Evolutionary conservation across 2,329 filamentous ascomycete genomes (phyloP), one percentile per base, ranked within the genome.

Genomic region (Colletotrichum spaethianum): DNA sequence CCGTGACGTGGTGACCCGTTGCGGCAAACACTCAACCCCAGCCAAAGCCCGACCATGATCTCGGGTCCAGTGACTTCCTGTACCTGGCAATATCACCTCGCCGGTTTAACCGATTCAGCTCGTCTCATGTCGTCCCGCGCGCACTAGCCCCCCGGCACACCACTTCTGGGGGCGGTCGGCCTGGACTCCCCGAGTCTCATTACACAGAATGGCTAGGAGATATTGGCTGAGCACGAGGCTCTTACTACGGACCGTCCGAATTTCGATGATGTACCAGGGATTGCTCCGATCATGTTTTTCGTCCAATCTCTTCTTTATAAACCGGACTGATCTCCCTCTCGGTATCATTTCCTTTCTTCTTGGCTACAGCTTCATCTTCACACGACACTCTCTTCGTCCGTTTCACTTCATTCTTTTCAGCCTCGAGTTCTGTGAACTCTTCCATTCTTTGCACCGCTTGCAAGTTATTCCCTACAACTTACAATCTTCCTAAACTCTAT

Each of bases 351-450:
- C 14, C 53, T 26, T 48, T 40, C 31, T 46, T 67, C 67, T 71
- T 67, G 67, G 48, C 44, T 62, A 59, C 46, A 46, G 62, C 67
- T 67, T 67, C 61, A 73, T 57, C 60, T 61, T 52, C n/a, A 18
- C 40, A 46, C 56, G 56, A 69, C 69, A 63, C 44, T 73, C 69
- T 63, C 69, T 74, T 67, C 44, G 36, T 23, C 57, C 52, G 62
- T 72, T 67, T 69, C 59, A 59, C 46, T 73, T 73, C 64, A 56
- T 64, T 74, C 71, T 28, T 62, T 71, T 64, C 71, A 31, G 18
- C 44, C 31, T 4, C 50, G 67, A 67, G 74, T 73, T 75, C 74
- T 73, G 74, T 63, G 74, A 75, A 57, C 73, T 75, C 73, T 75
- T 75, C 73, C 74, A 72, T 75, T 75, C 74, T 67, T 74, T 75